phyloP scores from a whole-genome alignment of 1,284 basidiomycete species.

The Mixia osmundae region DNA sequence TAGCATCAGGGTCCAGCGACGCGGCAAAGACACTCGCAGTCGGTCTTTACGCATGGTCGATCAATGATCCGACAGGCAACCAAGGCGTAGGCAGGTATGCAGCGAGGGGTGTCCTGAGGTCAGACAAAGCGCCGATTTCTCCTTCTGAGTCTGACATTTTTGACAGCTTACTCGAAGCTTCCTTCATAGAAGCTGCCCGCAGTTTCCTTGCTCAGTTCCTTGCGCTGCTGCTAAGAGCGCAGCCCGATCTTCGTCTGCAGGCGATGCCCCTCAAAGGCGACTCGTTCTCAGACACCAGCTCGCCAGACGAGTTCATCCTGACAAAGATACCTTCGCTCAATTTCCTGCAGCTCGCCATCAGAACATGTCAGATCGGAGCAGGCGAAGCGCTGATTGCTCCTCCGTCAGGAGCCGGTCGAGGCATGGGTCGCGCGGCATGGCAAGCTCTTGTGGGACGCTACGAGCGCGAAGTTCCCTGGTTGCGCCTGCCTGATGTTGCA shows the following conservation, averaged over 20 bases:
- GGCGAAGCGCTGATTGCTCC: conserved; percentile 25
- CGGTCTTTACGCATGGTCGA: conserved; percentile 57
- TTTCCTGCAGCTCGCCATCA: conserved; percentile 61
- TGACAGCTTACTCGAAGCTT: conserved; percentile 52
- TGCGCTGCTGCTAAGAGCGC: conserved; percentile 31
- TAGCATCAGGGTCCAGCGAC: conserved; percentile 62
- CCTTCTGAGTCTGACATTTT: not conserved
- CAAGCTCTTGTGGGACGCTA: conserved; percentile 10
- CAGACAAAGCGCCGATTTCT: too few relatives aligned
- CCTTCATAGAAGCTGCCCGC: conserved; percentile 61
- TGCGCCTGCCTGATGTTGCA: conserved; percentile 44
- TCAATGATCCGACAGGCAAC: conserved; percentile 15
- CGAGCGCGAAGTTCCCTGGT: conserved; percentile 15
- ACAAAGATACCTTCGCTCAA: conserved; percentile 53
- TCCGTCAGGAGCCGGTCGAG: conserved; percentile 8
- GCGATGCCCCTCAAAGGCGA: not conserved
- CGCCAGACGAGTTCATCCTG: conserved; percentile 44
- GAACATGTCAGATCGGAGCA: conserved; percentile 52
- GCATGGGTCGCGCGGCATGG: conserved; percentile 15
- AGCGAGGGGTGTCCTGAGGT: conserved; percentile 56
- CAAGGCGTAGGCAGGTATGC: conserved; percentile 41
- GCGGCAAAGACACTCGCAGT: conserved; percentile 63
- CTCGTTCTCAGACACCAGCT: conserved; percentile 26
- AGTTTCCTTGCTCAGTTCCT: conserved; percentile 57
- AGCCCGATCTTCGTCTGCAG: conserved; percentile 23